These are phyloP conservation scores for Diddensiella caesifluorescens DNA, from an alignment of 805 yeast species.

Conservation along the genomic window DNA sequence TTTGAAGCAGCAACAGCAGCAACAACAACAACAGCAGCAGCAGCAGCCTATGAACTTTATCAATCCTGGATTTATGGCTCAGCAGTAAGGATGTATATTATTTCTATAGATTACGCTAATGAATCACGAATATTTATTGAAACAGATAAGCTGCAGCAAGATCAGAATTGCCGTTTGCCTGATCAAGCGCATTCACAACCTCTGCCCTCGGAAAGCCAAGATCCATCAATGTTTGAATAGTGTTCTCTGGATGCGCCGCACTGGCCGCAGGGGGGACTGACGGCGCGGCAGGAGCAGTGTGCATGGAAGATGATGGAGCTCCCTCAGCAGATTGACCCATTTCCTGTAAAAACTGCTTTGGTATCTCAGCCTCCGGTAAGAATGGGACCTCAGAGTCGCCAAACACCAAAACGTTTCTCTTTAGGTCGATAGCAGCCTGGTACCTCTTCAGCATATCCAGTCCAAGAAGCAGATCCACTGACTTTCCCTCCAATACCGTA, in stretches of 20 bases:
- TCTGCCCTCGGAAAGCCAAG: constrained; percentile 68
- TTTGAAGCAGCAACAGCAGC: constrained; percentile 22
- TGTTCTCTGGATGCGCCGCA: not conserved
- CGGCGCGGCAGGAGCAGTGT: constrained; percentile 24
- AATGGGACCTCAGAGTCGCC: constrained; percentile 72
- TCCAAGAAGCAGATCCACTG: constrained; percentile 70
- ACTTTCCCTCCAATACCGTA: constrained; percentile 56
- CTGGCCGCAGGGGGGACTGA: constrained; percentile 22
- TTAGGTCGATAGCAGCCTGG: constrained; percentile 74
- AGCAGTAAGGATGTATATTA: not conserved
- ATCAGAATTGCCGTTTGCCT: constrained; percentile 74
- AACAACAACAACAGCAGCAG: constrained; percentile 23
- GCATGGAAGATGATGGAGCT: constrained; percentile 23
- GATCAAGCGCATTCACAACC: constrained; percentile 58
- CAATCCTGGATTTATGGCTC: not conserved
- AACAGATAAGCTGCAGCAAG: constrained; percentile 79
- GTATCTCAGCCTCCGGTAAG: constrained; percentile 65
- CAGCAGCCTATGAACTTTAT: constrained; percentile 14
- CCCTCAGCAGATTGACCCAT: constrained; percentile 12
- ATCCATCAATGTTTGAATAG: constrained; percentile 45
- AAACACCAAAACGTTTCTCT: constrained; percentile 55
- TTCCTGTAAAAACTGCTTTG: constrained; percentile 34
- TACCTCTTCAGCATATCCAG: constrained; percentile 86
- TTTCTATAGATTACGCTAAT: constrained; percentile 1
- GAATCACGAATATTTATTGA: constrained; percentile 6